Evolutionary conservation across 257 asterid genomes (phyloP).

Genomic region (Petunia secreta): DNA sequence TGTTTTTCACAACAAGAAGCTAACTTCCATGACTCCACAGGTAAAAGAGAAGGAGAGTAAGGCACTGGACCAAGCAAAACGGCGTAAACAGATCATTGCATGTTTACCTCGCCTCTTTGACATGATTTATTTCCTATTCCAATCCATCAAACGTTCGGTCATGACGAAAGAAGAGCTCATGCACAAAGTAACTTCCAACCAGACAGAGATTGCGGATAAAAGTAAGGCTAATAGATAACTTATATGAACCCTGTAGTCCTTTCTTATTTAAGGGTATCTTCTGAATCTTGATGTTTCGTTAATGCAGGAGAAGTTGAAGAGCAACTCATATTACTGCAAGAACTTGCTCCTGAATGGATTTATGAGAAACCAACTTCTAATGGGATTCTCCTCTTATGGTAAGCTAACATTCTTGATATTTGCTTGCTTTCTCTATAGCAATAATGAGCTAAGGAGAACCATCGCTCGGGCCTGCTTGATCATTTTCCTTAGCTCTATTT

Average conservation of each 20-base stretch:
- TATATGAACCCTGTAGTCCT: not conserved
- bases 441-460: not conserved
- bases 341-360: slow-evolving; percentile 89
- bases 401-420: slow-evolving; percentile 23
- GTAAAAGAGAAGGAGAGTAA: slow-evolving; percentile 69
- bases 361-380: slow-evolving; percentile 54
- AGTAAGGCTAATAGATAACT: slow-evolving; percentile 44
- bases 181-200: slow-evolving; percentile 51
- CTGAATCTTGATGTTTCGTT: slow-evolving; percentile 19
- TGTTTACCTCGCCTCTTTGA: slow-evolving; percentile 72
- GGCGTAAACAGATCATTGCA: slow-evolving; percentile 67
- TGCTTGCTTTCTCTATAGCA: not conserved
- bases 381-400: slow-evolving; percentile 71
- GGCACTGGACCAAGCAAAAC: slow-evolving; percentile 58
- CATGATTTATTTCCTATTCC: slow-evolving; percentile 57
- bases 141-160: slow-evolving; percentile 67
- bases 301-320: slow-evolving; percentile 78
- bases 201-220: slow-evolving; percentile 50
- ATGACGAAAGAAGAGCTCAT: slow-evolving; percentile 69
- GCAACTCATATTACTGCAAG: slow-evolving; percentile 69
- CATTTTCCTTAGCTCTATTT: not conserved
- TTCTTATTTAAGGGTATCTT: not conserved
- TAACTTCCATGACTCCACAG: slow-evolving; percentile 39
- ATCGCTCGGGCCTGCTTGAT: not conserved
- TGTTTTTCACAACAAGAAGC: not conserved